Percentiles rank a stretch among this genome's conserved stretches.
These are phyloP conservation scores for Dianthus caryophyllus DNA, from an alignment of 148 eudicot genomes.

Conservation along the genomic window DNA sequence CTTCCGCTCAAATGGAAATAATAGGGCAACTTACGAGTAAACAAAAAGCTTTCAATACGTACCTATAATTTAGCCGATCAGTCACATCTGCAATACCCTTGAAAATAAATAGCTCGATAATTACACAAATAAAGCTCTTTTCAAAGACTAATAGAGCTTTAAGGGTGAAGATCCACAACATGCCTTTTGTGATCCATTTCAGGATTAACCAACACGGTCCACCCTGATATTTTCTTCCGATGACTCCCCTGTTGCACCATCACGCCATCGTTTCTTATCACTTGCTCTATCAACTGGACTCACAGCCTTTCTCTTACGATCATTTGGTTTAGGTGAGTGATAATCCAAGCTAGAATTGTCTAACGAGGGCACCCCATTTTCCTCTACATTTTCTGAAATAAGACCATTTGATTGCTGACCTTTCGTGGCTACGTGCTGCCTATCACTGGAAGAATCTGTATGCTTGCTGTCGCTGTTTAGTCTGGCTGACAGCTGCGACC, in stretches of 20 bases:
- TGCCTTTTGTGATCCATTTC: constrained; percentile 75
- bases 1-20: background rate
- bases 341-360: constrained; percentile 52
- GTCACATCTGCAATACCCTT: constrained; percentile 26
- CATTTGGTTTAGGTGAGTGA: constrained; percentile 51
- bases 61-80: constrained; percentile 29
- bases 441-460: constrained; percentile 34
- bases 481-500: constrained; percentile 44
- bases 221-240: constrained; percentile 46
- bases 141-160: constrained; percentile 20
- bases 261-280: constrained; percentile 49
- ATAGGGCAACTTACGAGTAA: background rate
- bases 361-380: constrained; percentile 66
- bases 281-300: constrained; percentile 52
- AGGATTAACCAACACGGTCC: constrained; percentile 45
- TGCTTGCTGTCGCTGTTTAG: constrained; percentile 35
- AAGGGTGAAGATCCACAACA: constrained; percentile 55
- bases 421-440: constrained; percentile 26
- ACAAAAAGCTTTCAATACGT: constrained; percentile 24
- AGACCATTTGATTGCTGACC: constrained; percentile 39
- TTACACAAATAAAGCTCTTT: constrained; percentile 21
- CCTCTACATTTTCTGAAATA: constrained; percentile 61
- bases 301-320: constrained; percentile 67
- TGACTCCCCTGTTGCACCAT: constrained; percentile 33
- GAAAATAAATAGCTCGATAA: constrained; percentile 22